Base-by-base conservation (phyloP, 768 basidiomycete species). In the Psilocybe cubensis region DNA sequence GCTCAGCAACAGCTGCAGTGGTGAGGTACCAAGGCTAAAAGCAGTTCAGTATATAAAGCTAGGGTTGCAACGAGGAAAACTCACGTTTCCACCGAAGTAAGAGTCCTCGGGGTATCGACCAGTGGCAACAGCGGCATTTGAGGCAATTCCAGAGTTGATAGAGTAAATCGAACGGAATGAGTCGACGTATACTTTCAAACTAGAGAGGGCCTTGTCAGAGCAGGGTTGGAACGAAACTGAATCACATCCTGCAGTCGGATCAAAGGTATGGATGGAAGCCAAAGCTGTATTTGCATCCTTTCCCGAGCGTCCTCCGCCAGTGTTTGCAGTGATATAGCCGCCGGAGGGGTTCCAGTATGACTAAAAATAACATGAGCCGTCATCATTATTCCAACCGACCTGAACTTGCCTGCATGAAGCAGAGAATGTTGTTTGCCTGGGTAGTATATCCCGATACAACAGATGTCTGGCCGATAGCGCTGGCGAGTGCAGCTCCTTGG, bases 191-290 rank as follows among this genome's bases (percentile, higher is more conserved):
- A 82, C 82, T 65, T 87, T 86, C 45, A 89, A 75, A 63, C 79
- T 91, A 1, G 89, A 79, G 20, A 93, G 76, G 0, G 91, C 90
- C 66, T 82, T 83, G 74, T 92, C 90, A 0, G 91, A 92, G 68
- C 92, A 92, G 0, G 91, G 91, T 66, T 93, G 90, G 79, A 92
- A 92, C 2, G 92, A 92, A 5, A 70, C 72, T 1, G 79, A 76
- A 66, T 92, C 90, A 65, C 91, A 92, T 31, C 86, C 89, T 4
- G 89, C 91, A 29, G 75, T 66, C 21, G 81, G 71, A 64, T 92
- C 90, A 69, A 90, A 92, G 11, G 84, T 88, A 66, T 92, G 89
- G 60, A 91, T 88, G n/a, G 86, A 88, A n/a, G 88, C 80, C 21
- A 94, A 76, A 31, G 86, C 79, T 0, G 87, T 81, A 71, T 92